These are phyloP conservation scores for Nothopassalora personata DNA, from an alignment of 2,329 filamentous ascomycete species.

Conservation along the genomic window DNA sequence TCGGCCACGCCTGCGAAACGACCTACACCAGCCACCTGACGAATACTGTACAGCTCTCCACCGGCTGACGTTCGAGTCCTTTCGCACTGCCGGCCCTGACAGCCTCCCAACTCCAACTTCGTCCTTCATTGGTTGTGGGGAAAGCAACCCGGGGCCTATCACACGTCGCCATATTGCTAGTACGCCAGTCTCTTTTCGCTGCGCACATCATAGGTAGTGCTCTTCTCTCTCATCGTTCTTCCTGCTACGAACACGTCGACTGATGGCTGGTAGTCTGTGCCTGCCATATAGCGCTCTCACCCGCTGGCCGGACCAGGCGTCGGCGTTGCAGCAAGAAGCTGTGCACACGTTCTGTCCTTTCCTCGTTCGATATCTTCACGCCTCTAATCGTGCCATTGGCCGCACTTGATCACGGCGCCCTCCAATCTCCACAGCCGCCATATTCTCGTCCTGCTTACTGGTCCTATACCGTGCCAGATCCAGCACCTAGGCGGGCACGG, in stretches of 20 bases:
- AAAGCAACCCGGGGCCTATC: constrained; percentile 15
- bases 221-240: constrained; percentile 5
- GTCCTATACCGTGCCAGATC: constrained; percentile 8
- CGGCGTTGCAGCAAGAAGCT: constrained; percentile 9
- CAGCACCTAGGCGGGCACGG: constrained; percentile 3
- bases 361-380: constrained; percentile 1
- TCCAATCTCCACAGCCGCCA: constrained; percentile 15
- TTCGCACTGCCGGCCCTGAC: not conserved
- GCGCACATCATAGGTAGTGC: constrained; percentile 18
- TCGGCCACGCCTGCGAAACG: not conserved
- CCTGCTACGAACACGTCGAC: constrained; percentile 5
- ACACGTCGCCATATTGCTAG: constrained; percentile 15
- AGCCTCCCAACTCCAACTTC: not conserved
- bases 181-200: constrained; percentile 14
- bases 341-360: constrained; percentile 12
- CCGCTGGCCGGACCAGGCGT: constrained; percentile 14
- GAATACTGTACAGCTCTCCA: too few relatives aligned
- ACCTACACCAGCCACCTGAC: constrained; percentile 2
- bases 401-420: constrained; percentile 11
- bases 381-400: constrained; percentile 18
- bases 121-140: constrained; percentile 17
- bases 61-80: constrained; percentile 1
- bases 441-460: constrained; percentile 10
- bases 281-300: constrained; percentile 9
- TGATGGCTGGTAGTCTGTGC: constrained; percentile 19